These are phyloP conservation scores for Auriscalpium microsporum DNA, from an alignment of 768 basidiomycete genomes.

Conservation along the genomic window DNA sequence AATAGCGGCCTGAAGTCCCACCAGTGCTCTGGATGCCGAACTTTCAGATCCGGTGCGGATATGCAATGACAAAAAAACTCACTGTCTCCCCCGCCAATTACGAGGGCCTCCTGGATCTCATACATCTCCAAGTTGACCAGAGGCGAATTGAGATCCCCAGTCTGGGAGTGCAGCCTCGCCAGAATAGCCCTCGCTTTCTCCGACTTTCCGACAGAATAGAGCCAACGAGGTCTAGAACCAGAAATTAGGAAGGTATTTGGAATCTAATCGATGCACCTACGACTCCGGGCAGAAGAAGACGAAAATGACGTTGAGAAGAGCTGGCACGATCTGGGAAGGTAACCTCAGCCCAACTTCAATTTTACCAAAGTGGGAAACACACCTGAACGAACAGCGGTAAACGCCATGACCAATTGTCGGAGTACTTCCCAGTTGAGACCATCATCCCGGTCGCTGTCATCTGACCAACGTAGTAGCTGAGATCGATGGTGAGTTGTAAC, in stretches of 20 bases:
- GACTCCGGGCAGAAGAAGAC: constrained; percentile 45
- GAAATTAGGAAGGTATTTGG: background rate
- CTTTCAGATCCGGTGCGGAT: background rate
- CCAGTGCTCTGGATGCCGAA: constrained; percentile 30
- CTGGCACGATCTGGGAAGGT: constrained; percentile 31
- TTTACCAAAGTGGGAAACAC: background rate
- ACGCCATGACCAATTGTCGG: constrained; percentile 38
- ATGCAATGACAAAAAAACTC: constrained; percentile 12
- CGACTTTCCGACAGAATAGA: constrained; percentile 37
- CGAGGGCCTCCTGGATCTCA: constrained; percentile 45
- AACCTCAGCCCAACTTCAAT: background rate
- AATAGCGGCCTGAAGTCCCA: constrained; percentile 51
- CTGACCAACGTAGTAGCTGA: constrained; percentile 44
- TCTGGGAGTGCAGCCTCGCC: constrained; percentile 40
- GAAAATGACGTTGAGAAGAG: constrained; percentile 37
- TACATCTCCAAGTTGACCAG: constrained; percentile 42
- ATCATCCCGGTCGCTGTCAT: constrained; percentile 49
- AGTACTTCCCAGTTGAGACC: constrained; percentile 38
- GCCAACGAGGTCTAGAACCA: constrained; percentile 38
- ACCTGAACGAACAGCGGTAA: constrained; percentile 44
- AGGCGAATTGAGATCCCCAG: constrained; percentile 38
- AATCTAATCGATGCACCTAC: constrained; percentile 17
- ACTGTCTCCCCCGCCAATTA: constrained; percentile 39
- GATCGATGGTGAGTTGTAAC: background rate
- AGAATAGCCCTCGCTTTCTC: constrained; percentile 37